phyloP scores from a whole-genome alignment of 768 basidiomycete species.

The Neoboletus magnificus region DNA sequence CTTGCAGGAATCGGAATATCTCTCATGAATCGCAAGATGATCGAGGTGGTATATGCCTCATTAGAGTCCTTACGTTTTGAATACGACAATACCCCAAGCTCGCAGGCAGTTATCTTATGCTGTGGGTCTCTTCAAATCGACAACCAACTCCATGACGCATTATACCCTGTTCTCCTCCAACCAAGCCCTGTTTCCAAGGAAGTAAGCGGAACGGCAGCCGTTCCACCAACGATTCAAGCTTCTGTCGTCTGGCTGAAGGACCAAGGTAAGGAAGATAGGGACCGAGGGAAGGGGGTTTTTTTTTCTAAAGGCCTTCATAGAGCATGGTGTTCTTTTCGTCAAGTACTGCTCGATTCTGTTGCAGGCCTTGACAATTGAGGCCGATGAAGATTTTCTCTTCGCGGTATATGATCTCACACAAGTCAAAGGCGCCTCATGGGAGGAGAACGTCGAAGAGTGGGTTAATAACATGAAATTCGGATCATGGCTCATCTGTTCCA shows the following conservation, averaged over 20 bases:
- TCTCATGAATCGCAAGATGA: slow-evolving; percentile 78
- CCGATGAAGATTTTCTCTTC: slow-evolving; percentile 96
- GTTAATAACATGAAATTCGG: slow-evolving; percentile 20
- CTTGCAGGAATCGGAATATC: slow-evolving; percentile 92
- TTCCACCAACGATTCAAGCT: slow-evolving; percentile 81
- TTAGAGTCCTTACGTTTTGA: slow-evolving; percentile 77
- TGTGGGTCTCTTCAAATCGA: slow-evolving; percentile 92
- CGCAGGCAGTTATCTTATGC: slow-evolving; percentile 76
- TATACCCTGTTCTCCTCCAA: slow-evolving; percentile 93
- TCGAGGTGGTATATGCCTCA: slow-evolving; percentile 88
- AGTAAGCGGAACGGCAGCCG: slow-evolving; percentile 66
- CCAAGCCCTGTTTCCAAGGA: slow-evolving; percentile 85
- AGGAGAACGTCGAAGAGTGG: slow-evolving; percentile 72
- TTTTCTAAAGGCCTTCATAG: slow-evolving; percentile 38
- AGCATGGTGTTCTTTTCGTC: slow-evolving; percentile 97
- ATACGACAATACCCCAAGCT: slow-evolving; percentile 73
- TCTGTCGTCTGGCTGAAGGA: slow-evolving; percentile 92
- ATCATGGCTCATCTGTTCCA: slow-evolving; percentile 12
- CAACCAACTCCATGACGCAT: slow-evolving; percentile 94
- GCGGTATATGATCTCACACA: slow-evolving; percentile 89
- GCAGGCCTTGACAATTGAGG: slow-evolving; percentile 91
- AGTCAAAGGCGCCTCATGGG: slow-evolving; percentile 90
- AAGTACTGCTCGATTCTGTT: slow-evolving; percentile 95
- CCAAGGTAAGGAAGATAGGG: slow-evolving; percentile 53
- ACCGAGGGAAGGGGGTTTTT: background rate